Conservation (phyloP, 768 basidiomycete genomes). For the Lactarius evosmus region DNA sequence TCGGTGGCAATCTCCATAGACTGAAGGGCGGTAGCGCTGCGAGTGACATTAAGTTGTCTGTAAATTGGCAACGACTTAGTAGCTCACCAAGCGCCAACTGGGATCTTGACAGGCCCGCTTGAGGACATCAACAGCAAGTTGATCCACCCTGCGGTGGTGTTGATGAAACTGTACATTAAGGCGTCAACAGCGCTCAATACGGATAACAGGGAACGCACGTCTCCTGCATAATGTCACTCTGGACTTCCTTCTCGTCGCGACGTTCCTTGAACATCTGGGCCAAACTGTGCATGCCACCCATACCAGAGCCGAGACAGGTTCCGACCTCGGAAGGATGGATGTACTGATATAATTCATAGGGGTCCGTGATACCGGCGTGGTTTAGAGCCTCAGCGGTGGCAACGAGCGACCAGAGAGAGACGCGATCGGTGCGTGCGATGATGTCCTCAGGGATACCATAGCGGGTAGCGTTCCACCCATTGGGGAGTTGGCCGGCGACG, state of each 20-base stretch:
- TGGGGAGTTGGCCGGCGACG: conserved; percentile 95
- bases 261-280: conserved; percentile 99
- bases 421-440: conserved; percentile 88
- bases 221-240: conserved; percentile 97
- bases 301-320: conserved; percentile 90
- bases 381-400: conserved; percentile 94
- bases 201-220: conserved; percentile 56
- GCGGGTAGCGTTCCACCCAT: conserved; percentile 94
- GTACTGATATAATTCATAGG: conserved; percentile 96
- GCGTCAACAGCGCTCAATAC: conserved; percentile 1
- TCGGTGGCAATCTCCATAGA: conserved; percentile 98
- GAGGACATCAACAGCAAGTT: conserved; percentile 94
- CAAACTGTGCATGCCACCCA: conserved; percentile 92
- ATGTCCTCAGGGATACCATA: conserved; percentile 98
- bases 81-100: conserved; percentile 93
- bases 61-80: conserved; percentile 1
- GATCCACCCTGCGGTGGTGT: conserved; percentile 98
- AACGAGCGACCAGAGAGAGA: conserved; percentile 92
- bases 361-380: conserved; percentile 95
- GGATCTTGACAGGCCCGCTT: conserved; percentile 97
- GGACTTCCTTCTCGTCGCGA: conserved; percentile 95
- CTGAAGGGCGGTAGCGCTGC: conserved; percentile 92
- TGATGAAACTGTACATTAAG: conserved; percentile 75
- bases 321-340: conserved; percentile 97
- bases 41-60: conserved; percentile 11